Conservation (phyloP, 2,329 filamentous ascomycete species). For the Monosporascus sp. region DNA sequence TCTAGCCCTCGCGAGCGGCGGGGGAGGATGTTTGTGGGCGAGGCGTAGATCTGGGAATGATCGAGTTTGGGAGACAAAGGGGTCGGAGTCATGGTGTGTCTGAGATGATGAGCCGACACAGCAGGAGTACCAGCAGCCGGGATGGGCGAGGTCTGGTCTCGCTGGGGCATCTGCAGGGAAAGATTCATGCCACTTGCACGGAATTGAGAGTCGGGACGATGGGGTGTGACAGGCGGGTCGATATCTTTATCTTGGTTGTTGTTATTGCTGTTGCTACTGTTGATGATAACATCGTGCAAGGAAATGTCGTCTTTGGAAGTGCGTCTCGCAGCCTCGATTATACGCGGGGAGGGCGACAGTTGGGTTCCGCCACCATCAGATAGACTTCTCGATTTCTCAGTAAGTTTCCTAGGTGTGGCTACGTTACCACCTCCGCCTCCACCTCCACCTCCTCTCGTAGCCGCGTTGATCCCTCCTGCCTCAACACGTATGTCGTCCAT, state of each 20-base stretch:
- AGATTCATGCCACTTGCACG: constrained; percentile 45
- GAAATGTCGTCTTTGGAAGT: constrained; percentile 64
- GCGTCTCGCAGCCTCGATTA: constrained; percentile 48
- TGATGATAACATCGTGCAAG: constrained; percentile 35
- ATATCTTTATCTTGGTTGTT: constrained; percentile 17
- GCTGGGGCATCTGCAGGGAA: constrained; percentile 64
- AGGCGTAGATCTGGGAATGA: constrained; percentile 77
- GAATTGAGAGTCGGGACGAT: constrained; percentile 57
- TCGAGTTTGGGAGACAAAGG: constrained; percentile 86
- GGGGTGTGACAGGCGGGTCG: constrained; percentile 63
- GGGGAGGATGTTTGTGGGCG: constrained; percentile 81
- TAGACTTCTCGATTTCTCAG: constrained; percentile 53
- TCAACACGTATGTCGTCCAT: constrained; percentile 16
- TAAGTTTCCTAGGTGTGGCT: constrained; percentile 16
- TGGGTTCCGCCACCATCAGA: constrained; percentile 59
- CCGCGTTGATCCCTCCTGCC: constrained; percentile 1
- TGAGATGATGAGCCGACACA: background rate
- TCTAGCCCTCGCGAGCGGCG: constrained; percentile 86
- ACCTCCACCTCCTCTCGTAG: constrained; percentile 4
- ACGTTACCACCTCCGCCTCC: background rate
- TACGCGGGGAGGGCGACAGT: constrained; percentile 54
- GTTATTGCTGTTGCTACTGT: constrained; percentile 27
- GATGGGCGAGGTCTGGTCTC: constrained; percentile 35
- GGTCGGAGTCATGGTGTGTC: constrained; percentile 30
- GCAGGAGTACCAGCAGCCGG: constrained; percentile 24